Conservation (phyloP, 768 basidiomycete species). For the Termitomyces sp. region DNA sequence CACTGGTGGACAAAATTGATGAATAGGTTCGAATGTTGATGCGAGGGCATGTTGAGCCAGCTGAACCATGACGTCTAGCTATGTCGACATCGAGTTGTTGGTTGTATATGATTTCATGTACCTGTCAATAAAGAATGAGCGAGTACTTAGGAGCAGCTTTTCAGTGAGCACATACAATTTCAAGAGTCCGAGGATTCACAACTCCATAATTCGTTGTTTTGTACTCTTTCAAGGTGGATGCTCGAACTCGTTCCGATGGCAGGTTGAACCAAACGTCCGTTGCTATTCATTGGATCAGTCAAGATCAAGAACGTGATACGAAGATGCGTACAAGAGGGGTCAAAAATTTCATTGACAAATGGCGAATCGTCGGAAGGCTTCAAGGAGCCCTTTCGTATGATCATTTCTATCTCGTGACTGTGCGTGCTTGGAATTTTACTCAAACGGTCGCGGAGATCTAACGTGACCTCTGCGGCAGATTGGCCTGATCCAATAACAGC, state of each 20-base stretch:
- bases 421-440: slow-evolving; percentile 22
- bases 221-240: slow-evolving; percentile 38
- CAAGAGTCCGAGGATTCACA: slow-evolving; percentile 46
- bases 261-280: slow-evolving; percentile 38
- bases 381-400: slow-evolving; percentile 47
- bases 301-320: background rate
- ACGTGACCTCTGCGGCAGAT: slow-evolving; percentile 43
- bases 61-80: slow-evolving; percentile 25
- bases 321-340: slow-evolving; percentile 37
- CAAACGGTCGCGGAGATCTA: slow-evolving; percentile 40
- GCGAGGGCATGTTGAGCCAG: slow-evolving; percentile 19
- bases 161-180: slow-evolving; percentile 24
- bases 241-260: slow-evolving; percentile 30
- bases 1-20: slow-evolving; percentile 29
- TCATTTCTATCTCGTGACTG: slow-evolving; percentile 43
- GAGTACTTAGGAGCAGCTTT: background rate
- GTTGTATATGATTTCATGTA: slow-evolving; percentile 49
- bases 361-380: slow-evolving; percentile 52
- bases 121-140: slow-evolving; percentile 21
- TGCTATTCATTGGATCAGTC: slow-evolving; percentile 22
- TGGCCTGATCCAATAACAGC: slow-evolving; percentile 49
- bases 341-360: slow-evolving; percentile 54
- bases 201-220: slow-evolving; percentile 51
- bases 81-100: slow-evolving; percentile 45
- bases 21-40: slow-evolving; percentile 37